phyloP scores from a whole-genome alignment of 352 stramenopile genomes.

The Phytophthora brassicae region DNA sequence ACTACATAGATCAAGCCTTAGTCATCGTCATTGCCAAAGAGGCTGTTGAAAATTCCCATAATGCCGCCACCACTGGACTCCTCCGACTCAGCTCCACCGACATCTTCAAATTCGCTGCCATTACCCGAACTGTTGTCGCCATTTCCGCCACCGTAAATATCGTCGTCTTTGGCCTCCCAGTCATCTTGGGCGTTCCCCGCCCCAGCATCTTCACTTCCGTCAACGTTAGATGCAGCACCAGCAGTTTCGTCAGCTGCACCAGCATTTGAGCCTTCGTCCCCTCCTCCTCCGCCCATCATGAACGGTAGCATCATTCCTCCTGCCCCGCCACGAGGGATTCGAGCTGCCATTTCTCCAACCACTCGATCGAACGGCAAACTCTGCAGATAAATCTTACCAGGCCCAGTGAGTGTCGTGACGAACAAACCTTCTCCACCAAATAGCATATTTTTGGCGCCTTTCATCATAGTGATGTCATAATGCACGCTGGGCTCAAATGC shows the following conservation, averaged over 20 bases:
- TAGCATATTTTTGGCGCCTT: slow-evolving; percentile 93
- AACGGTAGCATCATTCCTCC: slow-evolving; percentile 90
- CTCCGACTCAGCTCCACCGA: slow-evolving; percentile 20
- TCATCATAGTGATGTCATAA: slow-evolving; percentile 92
- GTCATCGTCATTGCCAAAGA: slow-evolving; percentile 48
- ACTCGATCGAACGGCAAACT: slow-evolving; percentile 92
- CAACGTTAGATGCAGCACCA: slow-evolving; percentile 18
- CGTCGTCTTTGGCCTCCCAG: slow-evolving; percentile 46
- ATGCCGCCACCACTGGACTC: slow-evolving; percentile 40
- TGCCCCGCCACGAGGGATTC: slow-evolving; percentile 77
- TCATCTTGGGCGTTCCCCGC: slow-evolving; percentile 13
- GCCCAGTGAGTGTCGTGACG: slow-evolving; percentile 92
- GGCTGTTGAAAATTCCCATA: slow-evolving; percentile 61
- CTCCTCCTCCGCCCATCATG: slow-evolving; percentile 55
- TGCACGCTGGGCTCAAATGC: slow-evolving; percentile 86
- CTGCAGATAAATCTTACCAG: slow-evolving; percentile 91
- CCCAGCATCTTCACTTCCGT: slow-evolving; percentile 7
- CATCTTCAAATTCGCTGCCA: slow-evolving; percentile 17
- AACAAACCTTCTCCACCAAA: slow-evolving; percentile 95
- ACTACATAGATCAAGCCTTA: slow-evolving; percentile 1
- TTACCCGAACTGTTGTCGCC: slow-evolving; percentile 1
- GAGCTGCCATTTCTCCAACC: slow-evolving; percentile 89
- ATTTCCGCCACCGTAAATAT: slow-evolving; percentile 50
- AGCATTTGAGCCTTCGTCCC: slow-evolving; percentile 28
- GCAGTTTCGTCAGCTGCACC: slow-evolving; percentile 32